These are phyloP conservation scores for Raddia distichophylla DNA, from an alignment of 176 grass and related monocot genomes.

Conservation along the genomic window DNA sequence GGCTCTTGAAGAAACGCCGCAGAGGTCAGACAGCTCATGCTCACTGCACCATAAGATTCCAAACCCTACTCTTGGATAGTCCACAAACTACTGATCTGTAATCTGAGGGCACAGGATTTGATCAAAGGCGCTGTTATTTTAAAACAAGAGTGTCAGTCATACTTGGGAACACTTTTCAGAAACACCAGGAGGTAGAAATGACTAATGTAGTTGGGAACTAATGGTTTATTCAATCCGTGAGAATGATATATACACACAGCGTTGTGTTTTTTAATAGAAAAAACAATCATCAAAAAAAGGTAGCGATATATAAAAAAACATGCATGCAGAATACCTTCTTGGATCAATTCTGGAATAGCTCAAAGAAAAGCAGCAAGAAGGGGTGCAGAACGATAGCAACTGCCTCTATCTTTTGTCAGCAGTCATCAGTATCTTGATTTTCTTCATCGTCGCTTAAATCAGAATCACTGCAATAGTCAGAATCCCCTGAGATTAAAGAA, in stretches of 20 bases:
- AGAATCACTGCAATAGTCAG: slow-evolving; percentile 54
- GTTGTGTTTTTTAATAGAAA: background rate
- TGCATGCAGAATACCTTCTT: slow-evolving; percentile 38
- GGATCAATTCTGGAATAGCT: slow-evolving; percentile 20
- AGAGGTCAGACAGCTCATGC: slow-evolving; percentile 35
- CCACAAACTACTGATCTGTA: slow-evolving; percentile 22
- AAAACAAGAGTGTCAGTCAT: slow-evolving; percentile 10
- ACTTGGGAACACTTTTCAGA: slow-evolving; percentile 1
- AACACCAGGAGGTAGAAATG: slow-evolving; percentile 10
- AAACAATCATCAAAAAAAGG: slow-evolving; percentile 15
- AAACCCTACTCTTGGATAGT: slow-evolving; percentile 23
- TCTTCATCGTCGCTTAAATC: slow-evolving; percentile 48
- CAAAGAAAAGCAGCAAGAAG: background rate
- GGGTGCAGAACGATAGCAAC: background rate
- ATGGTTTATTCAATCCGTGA: background rate
- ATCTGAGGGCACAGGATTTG: slow-evolving; percentile 19
- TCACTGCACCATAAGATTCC: slow-evolving; percentile 49
- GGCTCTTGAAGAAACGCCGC: slow-evolving; percentile 40
- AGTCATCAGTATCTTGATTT: slow-evolving; percentile 42
- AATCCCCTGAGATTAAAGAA: slow-evolving; percentile 35
- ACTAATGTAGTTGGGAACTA: background rate
- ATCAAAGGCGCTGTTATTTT: slow-evolving; percentile 22
- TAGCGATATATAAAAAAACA: background rate
- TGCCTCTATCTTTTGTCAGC: slow-evolving; percentile 36
- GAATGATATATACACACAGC: background rate